Evolutionary conservation across 164 flowering plant genomes (phyloP), one percentile per base, ranked within the genome.

Genomic region (Vitis labrusca): DNA sequence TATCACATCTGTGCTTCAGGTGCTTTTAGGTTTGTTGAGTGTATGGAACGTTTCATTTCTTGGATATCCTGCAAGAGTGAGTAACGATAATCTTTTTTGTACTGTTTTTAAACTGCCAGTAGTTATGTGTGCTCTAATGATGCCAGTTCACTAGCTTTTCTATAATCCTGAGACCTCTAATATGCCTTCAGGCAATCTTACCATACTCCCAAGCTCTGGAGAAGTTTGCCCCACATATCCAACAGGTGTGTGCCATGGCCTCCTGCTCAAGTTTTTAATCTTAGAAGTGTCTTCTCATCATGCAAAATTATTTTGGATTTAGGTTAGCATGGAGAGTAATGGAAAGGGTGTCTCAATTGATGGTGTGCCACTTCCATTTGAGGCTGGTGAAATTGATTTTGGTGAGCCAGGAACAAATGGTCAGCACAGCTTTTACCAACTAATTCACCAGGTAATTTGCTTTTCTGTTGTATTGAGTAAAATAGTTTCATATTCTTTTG

Each of bases 241-340:
- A 95, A 69, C 99, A 93, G 97, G 99, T 60, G 75, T 65, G 1
- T 52, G 9, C 37, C 1, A 16, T 27, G 56, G 13, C 52, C 15
- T 63, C 4, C n/a, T 66, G 57, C 30, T 71, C 53, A 2, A 15
- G 69, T 49, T 12, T 15, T 27, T 23, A 9, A 11, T 27, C 60
- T 53, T 17, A 11, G 12, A 0, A 17, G 9, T 30, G 30, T 49
- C 54, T 70, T 50, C 13, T 64, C 57, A 8, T 27, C 29, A 44
- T 48, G 2, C 1, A 52, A 15, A 12, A 17, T 56, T n/a, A 75
- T 0, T 47, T 63, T 50, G 2, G 30, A 62, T 79, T 50, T 72
- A 95, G 99, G 97, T 95, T 63, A 95, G 99, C 89, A 95, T 95
- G 99, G 99, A 95, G 75, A 95, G 99, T 76, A 93, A 95, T 82